A percentile compares a stretch with the other conserved stretches of the same genome.
These are phyloP conservation scores for Wickerhamiella australiensis DNA, from an alignment of 805 yeast genomes.

Conservation along the genomic window DNA sequence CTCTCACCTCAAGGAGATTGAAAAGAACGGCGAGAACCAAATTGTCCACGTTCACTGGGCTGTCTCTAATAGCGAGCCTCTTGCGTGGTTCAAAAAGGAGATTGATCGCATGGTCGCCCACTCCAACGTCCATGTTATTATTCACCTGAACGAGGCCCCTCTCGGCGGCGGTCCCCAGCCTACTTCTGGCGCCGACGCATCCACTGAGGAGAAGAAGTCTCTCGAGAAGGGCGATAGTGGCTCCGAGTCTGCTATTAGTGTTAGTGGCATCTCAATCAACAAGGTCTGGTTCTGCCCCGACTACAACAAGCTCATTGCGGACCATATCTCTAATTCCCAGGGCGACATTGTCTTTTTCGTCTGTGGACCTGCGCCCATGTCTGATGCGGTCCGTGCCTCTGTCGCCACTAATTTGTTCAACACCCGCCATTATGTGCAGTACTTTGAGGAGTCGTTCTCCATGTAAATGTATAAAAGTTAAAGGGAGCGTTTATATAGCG, in stretches of 20 bases:
- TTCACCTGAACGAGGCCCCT: constrained; percentile 1
- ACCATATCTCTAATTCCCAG: neutral
- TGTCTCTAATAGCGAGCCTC: constrained; percentile 4
- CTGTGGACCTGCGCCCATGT: constrained; percentile 5
- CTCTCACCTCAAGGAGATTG: constrained; percentile 30
- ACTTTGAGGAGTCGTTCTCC: constrained; percentile 10
- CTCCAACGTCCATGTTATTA: neutral
- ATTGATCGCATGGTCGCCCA: constrained; percentile 7
- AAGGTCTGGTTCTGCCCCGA: constrained; percentile 3
- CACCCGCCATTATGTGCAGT: constrained; percentile 6
- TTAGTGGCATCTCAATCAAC: neutral
- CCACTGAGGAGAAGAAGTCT: neutral
- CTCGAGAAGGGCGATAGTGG: neutral
- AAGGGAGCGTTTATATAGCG: too few species aligned
- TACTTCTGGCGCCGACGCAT: neutral
- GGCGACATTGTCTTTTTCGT: constrained; percentile 1
- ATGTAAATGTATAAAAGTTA: constrained; percentile 1
- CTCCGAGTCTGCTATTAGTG: neutral
- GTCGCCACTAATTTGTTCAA: constrained; percentile 4
- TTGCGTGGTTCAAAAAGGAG: constrained; percentile 7
- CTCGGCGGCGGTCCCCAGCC: neutral
- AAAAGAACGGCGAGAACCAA: constrained; percentile 13
- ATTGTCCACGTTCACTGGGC: constrained; percentile 10
- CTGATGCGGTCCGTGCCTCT: constrained; percentile 3
- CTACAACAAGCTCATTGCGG: constrained; percentile 1